Base-by-base conservation (phyloP, 1,284 basidiomycete genomes). In the Rhodotorula sp. region DNA sequence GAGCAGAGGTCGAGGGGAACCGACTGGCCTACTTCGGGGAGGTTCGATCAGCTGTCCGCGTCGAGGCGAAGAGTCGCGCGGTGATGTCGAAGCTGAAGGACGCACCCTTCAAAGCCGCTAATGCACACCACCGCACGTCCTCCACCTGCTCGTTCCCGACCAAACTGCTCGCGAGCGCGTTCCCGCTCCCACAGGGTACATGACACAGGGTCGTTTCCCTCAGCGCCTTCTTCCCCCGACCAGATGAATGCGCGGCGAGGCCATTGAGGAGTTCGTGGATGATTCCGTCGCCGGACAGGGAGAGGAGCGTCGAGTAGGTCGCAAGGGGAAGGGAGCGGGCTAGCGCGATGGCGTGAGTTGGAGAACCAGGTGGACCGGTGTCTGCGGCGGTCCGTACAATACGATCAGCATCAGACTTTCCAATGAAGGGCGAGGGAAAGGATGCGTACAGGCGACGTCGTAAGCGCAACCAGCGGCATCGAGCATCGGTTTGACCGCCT, bases 201-300 rank as follows among this genome's bases (percentile, higher is more conserved):
- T 91, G 92, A 1, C 87, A 88, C 31, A 98, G 81, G 0, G 94
- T 92, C 53, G 88, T 87, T 52, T 81, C 79, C 7, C 69, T 51
- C 57, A 98, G 86, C 0, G 92, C 94, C 56, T 83, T 83, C 26
- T 82, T 80, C 0, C 91, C 89, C 5, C 37, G 62, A 90, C 85
- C 15, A 83, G 78, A 64, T 93, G 88, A 53, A 85, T 81, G 1
- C 0, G 18, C 4, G 2, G 91, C 89, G 59, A 97, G 87, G 4
- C 94, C 96, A 78, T 99, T 98, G 77, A 96, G 78, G n/a, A 95
- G 84, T 80, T 98, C 94, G 78, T 94, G 91, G 13, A 94, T 78
- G 53, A 93, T 84, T 9, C 94, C 94, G 78, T 98, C 94, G 0
- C 94, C 94, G 0, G 92, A 94, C 30, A 95, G 86, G 13, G 87